Evolutionary conservation across 495 filamentous ascomycete genomes (phyloP).

Genomic region (Annulohypoxylon moriforme): DNA sequence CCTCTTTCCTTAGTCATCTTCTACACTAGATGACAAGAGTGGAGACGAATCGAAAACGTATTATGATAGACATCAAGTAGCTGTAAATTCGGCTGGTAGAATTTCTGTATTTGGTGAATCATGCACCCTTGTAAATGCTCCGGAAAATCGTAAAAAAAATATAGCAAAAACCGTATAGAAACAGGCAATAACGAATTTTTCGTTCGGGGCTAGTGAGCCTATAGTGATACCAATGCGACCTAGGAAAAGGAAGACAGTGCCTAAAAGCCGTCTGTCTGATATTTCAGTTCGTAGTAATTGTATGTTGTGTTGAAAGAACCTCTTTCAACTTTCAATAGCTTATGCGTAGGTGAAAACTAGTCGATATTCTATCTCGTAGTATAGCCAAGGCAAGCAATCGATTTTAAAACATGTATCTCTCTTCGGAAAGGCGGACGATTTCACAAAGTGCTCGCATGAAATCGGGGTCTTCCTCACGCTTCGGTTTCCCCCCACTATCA

Average conservation of each 20-base stretch:
- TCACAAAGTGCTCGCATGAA: conserved; percentile 58
- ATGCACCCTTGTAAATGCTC: not conserved
- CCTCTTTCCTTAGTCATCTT: not conserved
- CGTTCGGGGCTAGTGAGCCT: not conserved
- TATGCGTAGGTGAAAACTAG: not conserved
- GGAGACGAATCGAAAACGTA: conserved; percentile 16
- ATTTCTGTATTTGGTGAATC: conserved; percentile 1
- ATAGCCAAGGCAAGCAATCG: not conserved
- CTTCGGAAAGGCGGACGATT: conserved; percentile 55
- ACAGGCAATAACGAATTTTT: not conserved
- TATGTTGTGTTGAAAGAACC: not conserved
- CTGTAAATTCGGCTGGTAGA: conserved; percentile 12
- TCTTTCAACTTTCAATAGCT: not conserved
- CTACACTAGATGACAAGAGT: not conserved
- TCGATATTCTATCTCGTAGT: not conserved
- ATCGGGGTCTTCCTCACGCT: conserved; percentile 48
- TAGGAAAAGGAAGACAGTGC: not conserved
- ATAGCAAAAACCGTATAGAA: conserved; percentile 3
- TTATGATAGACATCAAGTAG: conserved; percentile 32
- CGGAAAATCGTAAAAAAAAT: conserved; percentile 13
- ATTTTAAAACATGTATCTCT: conserved; percentile 38
- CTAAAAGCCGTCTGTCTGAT: not conserved
- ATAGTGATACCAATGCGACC: not conserved
- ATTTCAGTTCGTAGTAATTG: not conserved
- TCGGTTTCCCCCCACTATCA: conserved; percentile 26